Base-by-base conservation (phyloP, 305 asterid species). In the Plantago rigida region DNA sequence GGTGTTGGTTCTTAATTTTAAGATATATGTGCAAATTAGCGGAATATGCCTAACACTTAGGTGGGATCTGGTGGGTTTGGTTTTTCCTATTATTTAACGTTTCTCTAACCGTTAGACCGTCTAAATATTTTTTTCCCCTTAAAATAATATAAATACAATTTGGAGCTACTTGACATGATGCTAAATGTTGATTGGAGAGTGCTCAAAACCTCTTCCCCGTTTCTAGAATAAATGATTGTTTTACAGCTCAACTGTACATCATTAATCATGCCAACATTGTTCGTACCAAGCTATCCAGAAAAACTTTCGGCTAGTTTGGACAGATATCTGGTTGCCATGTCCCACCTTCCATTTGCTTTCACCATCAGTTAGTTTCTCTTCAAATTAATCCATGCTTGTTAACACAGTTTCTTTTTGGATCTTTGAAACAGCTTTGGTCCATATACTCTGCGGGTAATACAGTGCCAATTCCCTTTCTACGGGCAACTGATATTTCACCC, bases 391-490 rank as follows among this genome's bases (percentile, higher is more conserved):
- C 66, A 29, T 41, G 73, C 58, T 62, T 41, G 24, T 56, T 64
- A 56, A 63, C 59, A 22, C 41, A 31, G 46, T 66, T 28, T 48
- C 66, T 60, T 66, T 13, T 62, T 51, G 66, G 10, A 36, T 60
- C 42, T 5, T 50, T 50, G 29, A 66, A 60, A 71, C 82, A 92
- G 99, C 89, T 93, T 26, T 81, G 96, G 87, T 93, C 99, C 71
- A 93, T 89, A 77, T 93, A 93, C 75, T 84, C 95, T 6, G 99
- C 97, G 49, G 99, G 99, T 42, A 93, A 89, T 68, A 93, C 97
- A 10, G 97, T 89, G 50, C 97, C 99, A 3, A 85, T 92, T 54
- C 97, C 99, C 51, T 93, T 89, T 65, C 71, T 93, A 60, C 79
- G 94, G 81, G 96, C 99, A 50, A 89, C 96, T 0, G 97, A 89